phyloP scores from a whole-genome alignment of 495 filamentous ascomycete genomes.

The Talaromyces ruber region DNA sequence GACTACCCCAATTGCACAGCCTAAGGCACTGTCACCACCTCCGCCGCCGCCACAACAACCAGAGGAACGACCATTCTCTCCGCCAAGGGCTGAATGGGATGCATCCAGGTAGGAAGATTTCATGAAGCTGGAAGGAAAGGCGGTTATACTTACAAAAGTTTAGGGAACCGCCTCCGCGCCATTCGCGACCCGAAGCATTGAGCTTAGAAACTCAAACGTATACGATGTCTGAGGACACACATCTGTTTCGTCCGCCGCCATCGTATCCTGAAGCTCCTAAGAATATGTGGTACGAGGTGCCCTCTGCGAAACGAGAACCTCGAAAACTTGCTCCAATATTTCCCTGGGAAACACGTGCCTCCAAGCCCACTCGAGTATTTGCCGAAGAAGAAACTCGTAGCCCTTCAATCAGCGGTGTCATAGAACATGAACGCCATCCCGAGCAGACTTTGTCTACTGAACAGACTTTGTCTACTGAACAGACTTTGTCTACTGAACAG shows the following conservation, averaged over 20 bases:
- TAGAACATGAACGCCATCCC: not conserved
- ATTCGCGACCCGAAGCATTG: slow-evolving; percentile 68
- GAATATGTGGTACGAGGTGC: slow-evolving; percentile 77
- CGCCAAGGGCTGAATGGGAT: slow-evolving; percentile 58
- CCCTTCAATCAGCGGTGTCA: slow-evolving; percentile 5
- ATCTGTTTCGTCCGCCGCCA: slow-evolving; percentile 64
- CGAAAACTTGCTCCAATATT: slow-evolving; percentile 61
- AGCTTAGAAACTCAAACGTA: slow-evolving; percentile 68
- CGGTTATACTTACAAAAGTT: slow-evolving; percentile 9
- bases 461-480: not conserved
- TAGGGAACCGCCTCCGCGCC: slow-evolving; percentile 64
- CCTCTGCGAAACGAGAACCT: slow-evolving; percentile 46
- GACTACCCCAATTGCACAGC: not conserved
- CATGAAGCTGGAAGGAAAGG: slow-evolving; percentile 5
- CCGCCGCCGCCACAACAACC: slow-evolving; percentile 28
- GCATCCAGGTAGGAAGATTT: slow-evolving; percentile 45
- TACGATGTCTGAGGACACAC: slow-evolving; percentile 61
- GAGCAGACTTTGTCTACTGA: not conserved
- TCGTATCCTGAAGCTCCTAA: slow-evolving; percentile 75
- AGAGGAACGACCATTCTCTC: slow-evolving; percentile 35
- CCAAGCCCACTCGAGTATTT: slow-evolving; percentile 67
- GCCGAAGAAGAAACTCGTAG: slow-evolving; percentile 36
- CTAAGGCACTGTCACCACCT: slow-evolving; percentile 14
- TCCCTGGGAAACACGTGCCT: slow-evolving; percentile 68
- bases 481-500: not conserved